Evolutionary conservation across 352 stramenopile genomes (phyloP).

Genomic region (Phytophthora litchii): DNA sequence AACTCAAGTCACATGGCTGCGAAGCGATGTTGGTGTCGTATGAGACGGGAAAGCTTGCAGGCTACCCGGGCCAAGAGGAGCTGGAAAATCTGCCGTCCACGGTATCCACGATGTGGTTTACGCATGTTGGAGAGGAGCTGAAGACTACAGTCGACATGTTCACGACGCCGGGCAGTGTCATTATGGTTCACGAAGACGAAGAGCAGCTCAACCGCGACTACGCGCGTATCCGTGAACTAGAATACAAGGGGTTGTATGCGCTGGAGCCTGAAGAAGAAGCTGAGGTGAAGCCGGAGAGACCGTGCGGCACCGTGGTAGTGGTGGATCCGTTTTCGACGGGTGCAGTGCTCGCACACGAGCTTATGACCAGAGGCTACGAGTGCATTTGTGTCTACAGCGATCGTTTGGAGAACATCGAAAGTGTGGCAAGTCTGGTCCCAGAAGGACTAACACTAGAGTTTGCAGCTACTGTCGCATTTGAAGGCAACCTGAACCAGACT

Average conservation of each 20-base stretch:
- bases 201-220: constrained; percentile 85
- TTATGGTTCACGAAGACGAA: constrained; percentile 83
- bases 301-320: constrained; percentile 87
- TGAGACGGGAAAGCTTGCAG: constrained; percentile 80
- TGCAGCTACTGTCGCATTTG: constrained; percentile 75
- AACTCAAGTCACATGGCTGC: constrained; percentile 82
- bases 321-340: constrained; percentile 97
- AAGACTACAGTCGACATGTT: constrained; percentile 91
- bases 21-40: constrained; percentile 94
- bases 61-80: constrained; percentile 85
- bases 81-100: constrained; percentile 90
- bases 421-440: constrained; percentile 76
- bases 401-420: constrained; percentile 83
- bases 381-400: constrained; percentile 90
- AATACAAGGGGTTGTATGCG: constrained; percentile 73
- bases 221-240: constrained; percentile 82
- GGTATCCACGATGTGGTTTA: constrained; percentile 77
- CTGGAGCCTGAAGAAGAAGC: constrained; percentile 32
- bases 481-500: constrained; percentile 53
- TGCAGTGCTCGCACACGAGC: constrained; percentile 93
- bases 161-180: constrained; percentile 82
- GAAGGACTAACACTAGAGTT: constrained; percentile 81
- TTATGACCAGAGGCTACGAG: constrained; percentile 89
- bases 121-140: constrained; percentile 64
- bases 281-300: constrained; percentile 8